Conservation (phyloP, 352 stramenopile genomes). For the Pythium scleroteichum region DNA sequence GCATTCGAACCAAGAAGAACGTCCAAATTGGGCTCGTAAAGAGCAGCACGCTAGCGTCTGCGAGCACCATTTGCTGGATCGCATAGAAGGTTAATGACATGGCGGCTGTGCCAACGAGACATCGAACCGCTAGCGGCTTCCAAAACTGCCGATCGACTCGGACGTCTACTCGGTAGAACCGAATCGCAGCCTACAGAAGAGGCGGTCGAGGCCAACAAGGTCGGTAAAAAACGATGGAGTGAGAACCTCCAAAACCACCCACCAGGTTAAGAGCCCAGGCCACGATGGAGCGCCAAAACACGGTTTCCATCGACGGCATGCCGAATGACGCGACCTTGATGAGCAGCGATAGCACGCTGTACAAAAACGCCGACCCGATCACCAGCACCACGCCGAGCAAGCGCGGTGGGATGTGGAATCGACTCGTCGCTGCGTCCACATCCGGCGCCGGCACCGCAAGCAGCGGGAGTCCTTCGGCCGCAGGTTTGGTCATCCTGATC, state of each 20-base stretch:
- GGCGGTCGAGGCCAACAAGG: background rate
- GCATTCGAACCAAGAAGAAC: conserved; percentile 43
- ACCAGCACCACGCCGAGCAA: conserved; percentile 42
- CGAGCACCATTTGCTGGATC: conserved; percentile 53
- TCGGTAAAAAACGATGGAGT: too few relatives aligned
- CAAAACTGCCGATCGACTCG: conserved; percentile 40
- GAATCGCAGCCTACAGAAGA: conserved; percentile 31
- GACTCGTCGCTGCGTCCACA: background rate
- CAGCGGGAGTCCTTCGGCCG: conserved; percentile 1
- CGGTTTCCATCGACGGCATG: conserved; percentile 53
- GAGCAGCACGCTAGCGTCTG: conserved; percentile 58
- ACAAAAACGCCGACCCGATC: conserved; percentile 50
- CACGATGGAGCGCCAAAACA: conserved; percentile 65
- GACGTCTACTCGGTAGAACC: conserved; percentile 26
- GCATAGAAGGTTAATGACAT: conserved; percentile 50
- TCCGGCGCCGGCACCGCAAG: background rate
- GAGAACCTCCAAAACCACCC: conserved; percentile 6
- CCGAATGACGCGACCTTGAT: conserved; percentile 48
- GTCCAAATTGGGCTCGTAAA: conserved; percentile 65
- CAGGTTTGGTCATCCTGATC: background rate
- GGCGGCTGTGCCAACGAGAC: conserved; percentile 40
- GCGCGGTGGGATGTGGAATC: conserved; percentile 9
- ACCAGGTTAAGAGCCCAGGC: conserved; percentile 56
- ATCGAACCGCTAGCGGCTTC: conserved; percentile 36
- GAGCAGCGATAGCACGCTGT: conserved; percentile 56